These are phyloP conservation scores for Botrytis aclada DNA, from an alignment of 2,329 filamentous ascomycete species.

Conservation along the genomic window DNA sequence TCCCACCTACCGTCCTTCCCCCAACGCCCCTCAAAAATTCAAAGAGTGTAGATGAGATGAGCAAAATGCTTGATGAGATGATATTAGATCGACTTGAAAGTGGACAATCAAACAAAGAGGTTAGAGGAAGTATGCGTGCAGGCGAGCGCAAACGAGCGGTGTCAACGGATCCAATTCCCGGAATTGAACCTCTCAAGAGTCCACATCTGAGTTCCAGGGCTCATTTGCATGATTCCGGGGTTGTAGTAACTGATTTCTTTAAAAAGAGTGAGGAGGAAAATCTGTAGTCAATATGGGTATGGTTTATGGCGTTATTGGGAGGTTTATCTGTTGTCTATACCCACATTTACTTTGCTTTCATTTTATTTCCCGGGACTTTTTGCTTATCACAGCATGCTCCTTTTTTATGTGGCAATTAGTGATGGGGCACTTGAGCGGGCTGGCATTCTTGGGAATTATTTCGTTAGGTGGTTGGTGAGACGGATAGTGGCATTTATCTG, in stretches of 20 bases:
- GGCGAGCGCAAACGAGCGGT: slow-evolving; percentile 41
- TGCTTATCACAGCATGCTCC: slow-evolving; percentile 1
- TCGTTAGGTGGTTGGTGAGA: neutral
- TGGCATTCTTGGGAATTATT: neutral
- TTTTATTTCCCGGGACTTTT: slow-evolving; percentile 4
- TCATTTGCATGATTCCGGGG: slow-evolving; percentile 14
- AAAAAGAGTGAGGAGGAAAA: slow-evolving; percentile 10
- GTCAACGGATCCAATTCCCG: slow-evolving; percentile 7
- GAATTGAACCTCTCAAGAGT: slow-evolving; percentile 15
- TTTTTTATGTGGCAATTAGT: neutral
- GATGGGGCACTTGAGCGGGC: neutral
- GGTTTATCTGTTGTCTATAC: slow-evolving; percentile 21
- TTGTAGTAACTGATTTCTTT: slow-evolving; percentile 15
- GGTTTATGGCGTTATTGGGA: slow-evolving; percentile 8
- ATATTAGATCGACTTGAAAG: slow-evolving; percentile 82
- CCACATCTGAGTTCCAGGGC: neutral
- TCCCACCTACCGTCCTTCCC: slow-evolving; percentile 24
- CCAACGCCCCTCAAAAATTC: slow-evolving; percentile 36
- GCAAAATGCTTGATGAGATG: slow-evolving; percentile 92
- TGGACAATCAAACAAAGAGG: slow-evolving; percentile 66
- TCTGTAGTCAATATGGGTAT: slow-evolving; percentile 9
- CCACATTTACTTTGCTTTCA: slow-evolving; percentile 18
- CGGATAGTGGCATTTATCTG: slow-evolving; percentile 10
- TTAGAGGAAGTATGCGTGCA: slow-evolving; percentile 63
- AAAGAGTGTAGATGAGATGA: slow-evolving; percentile 87